These are phyloP conservation scores for Guadua angustifolia DNA, from an alignment of 176 grass and related monocot genomes.

Conservation along the genomic window DNA sequence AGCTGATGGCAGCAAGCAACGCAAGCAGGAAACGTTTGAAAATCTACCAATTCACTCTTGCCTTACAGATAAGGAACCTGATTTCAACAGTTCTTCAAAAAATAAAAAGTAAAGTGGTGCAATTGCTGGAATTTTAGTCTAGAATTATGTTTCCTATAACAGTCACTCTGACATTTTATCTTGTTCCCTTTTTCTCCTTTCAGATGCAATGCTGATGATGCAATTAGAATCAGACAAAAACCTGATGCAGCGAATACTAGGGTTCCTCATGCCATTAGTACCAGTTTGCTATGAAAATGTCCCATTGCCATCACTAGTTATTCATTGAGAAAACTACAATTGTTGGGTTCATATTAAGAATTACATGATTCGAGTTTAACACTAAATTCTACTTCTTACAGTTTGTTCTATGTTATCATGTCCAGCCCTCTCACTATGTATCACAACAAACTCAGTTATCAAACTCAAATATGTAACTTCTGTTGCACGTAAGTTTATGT, in stretches of 20 bases:
- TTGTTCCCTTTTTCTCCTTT: neutral
- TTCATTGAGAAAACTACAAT: neutral
- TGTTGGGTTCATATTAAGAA: neutral
- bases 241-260: neutral
- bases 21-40: slow-evolving; percentile 21
- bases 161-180: neutral
- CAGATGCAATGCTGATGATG: neutral
- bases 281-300: neutral
- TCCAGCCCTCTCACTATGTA: neutral
- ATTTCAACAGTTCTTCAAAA: slow-evolving; percentile 19
- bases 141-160: neutral
- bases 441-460: neutral
- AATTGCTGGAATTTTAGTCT: slow-evolving; percentile 4
- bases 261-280: neutral
- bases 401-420: neutral
- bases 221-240: neutral
- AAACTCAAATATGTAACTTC: neutral
- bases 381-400: neutral
- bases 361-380: too few relatives aligned
- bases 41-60: slow-evolving; percentile 18
- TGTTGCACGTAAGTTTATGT: neutral
- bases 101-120: too few relatives aligned
- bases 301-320: neutral
- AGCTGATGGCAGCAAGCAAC: slow-evolving; percentile 23
- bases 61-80: slow-evolving; percentile 9